These are phyloP conservation scores for Cytidiella melzeri DNA, from an alignment of 768 basidiomycete species.

Conservation along the genomic window DNA sequence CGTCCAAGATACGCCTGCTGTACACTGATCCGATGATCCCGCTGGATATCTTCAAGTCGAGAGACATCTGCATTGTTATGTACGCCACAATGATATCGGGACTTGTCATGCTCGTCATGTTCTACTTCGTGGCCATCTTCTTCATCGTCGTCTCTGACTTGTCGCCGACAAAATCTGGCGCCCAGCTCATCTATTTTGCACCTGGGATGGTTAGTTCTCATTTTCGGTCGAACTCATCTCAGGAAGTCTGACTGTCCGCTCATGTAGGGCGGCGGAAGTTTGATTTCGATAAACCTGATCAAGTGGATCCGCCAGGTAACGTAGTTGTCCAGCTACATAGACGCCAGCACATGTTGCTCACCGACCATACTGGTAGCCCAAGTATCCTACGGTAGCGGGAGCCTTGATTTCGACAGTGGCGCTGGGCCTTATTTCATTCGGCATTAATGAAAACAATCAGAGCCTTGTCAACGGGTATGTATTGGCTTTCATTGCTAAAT, in stretches of 20 bases:
- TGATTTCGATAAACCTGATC: slow-evolving; percentile 30
- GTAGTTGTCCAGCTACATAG: no score
- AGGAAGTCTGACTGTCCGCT: background rate
- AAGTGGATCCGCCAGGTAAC: slow-evolving; percentile 32
- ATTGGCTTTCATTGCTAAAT: background rate
- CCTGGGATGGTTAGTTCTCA: slow-evolving; percentile 39
- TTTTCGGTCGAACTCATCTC: no score
- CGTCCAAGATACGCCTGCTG: background rate
- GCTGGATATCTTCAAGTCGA: slow-evolving; percentile 36
- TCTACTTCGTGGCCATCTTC: slow-evolving; percentile 51
- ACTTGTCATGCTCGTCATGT: slow-evolving; percentile 45
- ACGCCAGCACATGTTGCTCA: background rate
- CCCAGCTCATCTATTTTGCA: slow-evolving; percentile 46
- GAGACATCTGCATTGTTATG: slow-evolving; percentile 35
- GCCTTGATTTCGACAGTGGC: slow-evolving; percentile 30
- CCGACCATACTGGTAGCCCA: slow-evolving; percentile 28
- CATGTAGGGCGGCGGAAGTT: slow-evolving; percentile 32
- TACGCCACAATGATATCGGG: slow-evolving; percentile 36
- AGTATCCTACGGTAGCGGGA: slow-evolving; percentile 36
- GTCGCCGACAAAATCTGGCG: slow-evolving; percentile 34
- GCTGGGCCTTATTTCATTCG: slow-evolving; percentile 38
- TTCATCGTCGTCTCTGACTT: slow-evolving; percentile 39
- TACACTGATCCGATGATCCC: slow-evolving; percentile 40
- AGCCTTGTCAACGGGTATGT: slow-evolving; percentile 31
- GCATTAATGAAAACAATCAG: slow-evolving; percentile 33